Evolutionary conservation across 306 rosid species (phyloP).

Genomic region (Begonia masoniana): DNA sequence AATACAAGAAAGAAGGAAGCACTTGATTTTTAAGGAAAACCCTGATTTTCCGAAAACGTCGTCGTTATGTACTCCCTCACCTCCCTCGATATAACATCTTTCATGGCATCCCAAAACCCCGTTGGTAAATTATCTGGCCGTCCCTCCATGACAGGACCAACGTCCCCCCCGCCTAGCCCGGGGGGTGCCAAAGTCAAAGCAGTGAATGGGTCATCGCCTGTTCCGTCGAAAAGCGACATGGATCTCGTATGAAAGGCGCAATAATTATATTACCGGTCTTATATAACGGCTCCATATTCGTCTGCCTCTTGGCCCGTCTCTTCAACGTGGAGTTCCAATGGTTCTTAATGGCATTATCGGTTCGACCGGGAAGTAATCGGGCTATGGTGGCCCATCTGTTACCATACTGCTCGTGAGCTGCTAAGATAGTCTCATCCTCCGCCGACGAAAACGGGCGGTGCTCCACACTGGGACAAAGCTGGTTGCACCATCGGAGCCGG

Average conservation of each 20-base stretch:
- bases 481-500: slow-evolving; percentile 92
- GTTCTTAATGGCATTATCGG: slow-evolving; percentile 89
- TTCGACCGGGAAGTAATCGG: slow-evolving; percentile 74
- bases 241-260: not conserved
- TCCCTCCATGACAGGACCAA: not conserved
- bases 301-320: slow-evolving; percentile 30
- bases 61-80: slow-evolving; percentile 74
- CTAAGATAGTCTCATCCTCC: slow-evolving; percentile 68
- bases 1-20: too few relatives aligned
- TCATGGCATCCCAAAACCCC: slow-evolving; percentile 85
- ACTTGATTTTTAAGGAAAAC: slow-evolving; percentile 11
- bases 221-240: not conserved
- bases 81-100: slow-evolving; percentile 70
- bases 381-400: slow-evolving; percentile 99
- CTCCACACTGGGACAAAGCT: slow-evolving; percentile 76
- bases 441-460: slow-evolving; percentile 70
- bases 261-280: not conserved
- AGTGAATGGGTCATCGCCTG: slow-evolving; percentile 63
- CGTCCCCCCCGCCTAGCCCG: slow-evolving; percentile 18
- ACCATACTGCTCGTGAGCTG: slow-evolving; percentile 65
- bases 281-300: slow-evolving; percentile 3
- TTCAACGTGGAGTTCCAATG: slow-evolving; percentile 98
- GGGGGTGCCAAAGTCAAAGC: slow-evolving; percentile 92
- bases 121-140: slow-evolving; percentile 34
- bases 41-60: slow-evolving; percentile 38